Evolutionary conservation across 2,329 filamentous ascomycete species (phyloP).

Genomic region (Onygenales sp.): DNA sequence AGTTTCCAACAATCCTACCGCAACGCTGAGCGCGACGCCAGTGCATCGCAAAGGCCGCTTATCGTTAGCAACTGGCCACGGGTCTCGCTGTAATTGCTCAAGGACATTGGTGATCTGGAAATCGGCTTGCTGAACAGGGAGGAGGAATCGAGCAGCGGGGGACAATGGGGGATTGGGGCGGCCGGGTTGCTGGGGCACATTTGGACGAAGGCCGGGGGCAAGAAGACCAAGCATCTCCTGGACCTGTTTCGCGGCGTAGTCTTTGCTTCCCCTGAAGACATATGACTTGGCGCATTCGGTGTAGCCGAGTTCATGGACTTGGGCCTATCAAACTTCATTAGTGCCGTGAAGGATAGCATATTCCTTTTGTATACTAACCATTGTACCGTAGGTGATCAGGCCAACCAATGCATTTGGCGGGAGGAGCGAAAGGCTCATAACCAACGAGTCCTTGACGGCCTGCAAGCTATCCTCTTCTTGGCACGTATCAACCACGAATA

Average conservation of each 20-base stretch:
- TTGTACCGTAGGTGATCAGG: conserved; percentile 68
- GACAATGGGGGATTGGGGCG: conserved; percentile 66
- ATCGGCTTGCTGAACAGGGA: conserved; percentile 91
- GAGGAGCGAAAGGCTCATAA: conserved; percentile 56
- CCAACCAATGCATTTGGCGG: conserved; percentile 56
- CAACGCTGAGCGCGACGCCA: conserved; percentile 91
- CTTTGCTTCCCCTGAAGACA: conserved; percentile 95
- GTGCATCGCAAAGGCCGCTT: conserved; percentile 84
- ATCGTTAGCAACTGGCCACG: conserved; percentile 94
- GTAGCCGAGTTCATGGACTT: conserved; percentile 97
- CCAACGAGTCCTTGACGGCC: conserved; percentile 57
- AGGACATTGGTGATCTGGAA: conserved; percentile 95
- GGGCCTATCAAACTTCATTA: conserved; percentile 46
- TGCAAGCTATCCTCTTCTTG: conserved; percentile 60
- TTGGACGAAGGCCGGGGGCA: conserved; percentile 61
- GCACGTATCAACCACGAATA: conserved; percentile 61
- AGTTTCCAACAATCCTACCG: conserved; percentile 82
- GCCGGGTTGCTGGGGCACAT: conserved; percentile 63
- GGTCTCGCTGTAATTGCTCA: conserved; percentile 91
- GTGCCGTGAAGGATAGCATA: background rate
- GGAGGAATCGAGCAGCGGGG: conserved; percentile 77
- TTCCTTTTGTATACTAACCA: conserved; percentile 47
- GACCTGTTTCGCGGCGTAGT: conserved; percentile 97
- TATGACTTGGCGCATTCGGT: conserved; percentile 98
- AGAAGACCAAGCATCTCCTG: conserved; percentile 94